These are phyloP conservation scores for Bipolaris cookei DNA, from an alignment of 2,329 filamentous ascomycete genomes.

Conservation along the genomic window DNA sequence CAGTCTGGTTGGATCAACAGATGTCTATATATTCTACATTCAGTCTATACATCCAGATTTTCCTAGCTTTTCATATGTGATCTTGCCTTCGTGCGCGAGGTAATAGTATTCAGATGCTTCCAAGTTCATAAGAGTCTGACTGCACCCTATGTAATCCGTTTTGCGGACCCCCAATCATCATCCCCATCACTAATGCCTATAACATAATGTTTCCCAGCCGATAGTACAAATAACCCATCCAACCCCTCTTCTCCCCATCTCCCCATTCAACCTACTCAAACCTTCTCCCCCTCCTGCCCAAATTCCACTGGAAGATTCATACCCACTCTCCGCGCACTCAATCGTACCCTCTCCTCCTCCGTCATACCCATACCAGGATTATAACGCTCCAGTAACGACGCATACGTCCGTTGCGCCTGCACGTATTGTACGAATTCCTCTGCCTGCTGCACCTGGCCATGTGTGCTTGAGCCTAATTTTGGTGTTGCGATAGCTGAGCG, in stretches of 20 bases:
- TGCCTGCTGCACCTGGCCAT: slow-evolving; percentile 58
- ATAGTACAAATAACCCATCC: background rate
- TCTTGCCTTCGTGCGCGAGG: background rate
- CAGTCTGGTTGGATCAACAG: slow-evolving; percentile 2
- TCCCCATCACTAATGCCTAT: background rate
- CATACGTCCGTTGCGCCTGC: slow-evolving; percentile 83
- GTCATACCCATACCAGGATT: slow-evolving; percentile 91
- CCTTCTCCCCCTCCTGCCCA: slow-evolving; percentile 20
- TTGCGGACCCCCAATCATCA: background rate
- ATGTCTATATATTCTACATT: slow-evolving; percentile 5
- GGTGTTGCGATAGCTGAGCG: slow-evolving; percentile 64
- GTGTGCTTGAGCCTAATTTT: background rate
- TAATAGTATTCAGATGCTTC: background rate
- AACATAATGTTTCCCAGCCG: background rate
- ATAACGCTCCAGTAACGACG: slow-evolving; percentile 83
- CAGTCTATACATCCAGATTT: background rate
- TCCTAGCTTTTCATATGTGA: background rate
- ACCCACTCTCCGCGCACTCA: slow-evolving; percentile 86
- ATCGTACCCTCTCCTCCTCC: slow-evolving; percentile 78
- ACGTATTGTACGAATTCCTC: slow-evolving; percentile 83
- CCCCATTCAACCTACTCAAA: slow-evolving; percentile 1
- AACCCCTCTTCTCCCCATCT: background rate
- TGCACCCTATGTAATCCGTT: background rate
- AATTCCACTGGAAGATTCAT: slow-evolving; percentile 82
- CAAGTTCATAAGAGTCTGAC: background rate